These are phyloP conservation scores for Trichoderma oligosporum DNA, from an alignment of 2,329 filamentous ascomycete species.

Conservation along the genomic window DNA sequence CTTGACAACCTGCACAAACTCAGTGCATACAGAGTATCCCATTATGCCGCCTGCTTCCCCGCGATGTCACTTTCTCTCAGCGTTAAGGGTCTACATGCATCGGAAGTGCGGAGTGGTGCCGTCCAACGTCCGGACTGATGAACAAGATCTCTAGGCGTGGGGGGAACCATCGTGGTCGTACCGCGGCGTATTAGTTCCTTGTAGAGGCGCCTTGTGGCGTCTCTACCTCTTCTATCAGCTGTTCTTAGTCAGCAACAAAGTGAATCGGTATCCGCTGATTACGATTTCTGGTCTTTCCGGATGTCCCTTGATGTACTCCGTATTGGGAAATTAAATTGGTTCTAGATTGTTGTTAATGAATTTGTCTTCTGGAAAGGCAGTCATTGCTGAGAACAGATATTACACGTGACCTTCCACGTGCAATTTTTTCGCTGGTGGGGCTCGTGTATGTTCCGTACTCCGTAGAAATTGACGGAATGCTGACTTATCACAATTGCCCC, in stretches of 20 bases:
- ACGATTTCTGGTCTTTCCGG: background rate
- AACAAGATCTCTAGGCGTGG: slow-evolving; percentile 15
- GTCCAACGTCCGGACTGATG: slow-evolving; percentile 1
- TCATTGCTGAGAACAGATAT: background rate
- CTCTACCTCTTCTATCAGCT: background rate
- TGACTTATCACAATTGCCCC: slow-evolving; percentile 22
- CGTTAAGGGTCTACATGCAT: slow-evolving; percentile 8
- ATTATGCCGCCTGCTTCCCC: background rate
- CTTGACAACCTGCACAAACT: no score
- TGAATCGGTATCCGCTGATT: background rate
- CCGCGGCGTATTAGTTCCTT: background rate
- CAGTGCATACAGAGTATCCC: background rate
- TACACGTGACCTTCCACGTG: background rate
- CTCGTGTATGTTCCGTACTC: background rate
- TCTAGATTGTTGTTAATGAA: no score
- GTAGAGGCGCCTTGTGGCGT: background rate
- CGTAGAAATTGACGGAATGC: slow-evolving; percentile 17
- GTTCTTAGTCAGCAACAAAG: background rate
- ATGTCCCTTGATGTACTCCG: no score
- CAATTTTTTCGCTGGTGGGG: background rate
- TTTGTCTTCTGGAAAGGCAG: background rate
- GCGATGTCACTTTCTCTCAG: background rate
- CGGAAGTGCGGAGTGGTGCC: slow-evolving; percentile 8
- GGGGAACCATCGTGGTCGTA: background rate
- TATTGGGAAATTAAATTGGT: no score